phyloP scores from a whole-genome alignment of 2,329 filamentous ascomycete species.

The Pestalotiopsis sp. region DNA sequence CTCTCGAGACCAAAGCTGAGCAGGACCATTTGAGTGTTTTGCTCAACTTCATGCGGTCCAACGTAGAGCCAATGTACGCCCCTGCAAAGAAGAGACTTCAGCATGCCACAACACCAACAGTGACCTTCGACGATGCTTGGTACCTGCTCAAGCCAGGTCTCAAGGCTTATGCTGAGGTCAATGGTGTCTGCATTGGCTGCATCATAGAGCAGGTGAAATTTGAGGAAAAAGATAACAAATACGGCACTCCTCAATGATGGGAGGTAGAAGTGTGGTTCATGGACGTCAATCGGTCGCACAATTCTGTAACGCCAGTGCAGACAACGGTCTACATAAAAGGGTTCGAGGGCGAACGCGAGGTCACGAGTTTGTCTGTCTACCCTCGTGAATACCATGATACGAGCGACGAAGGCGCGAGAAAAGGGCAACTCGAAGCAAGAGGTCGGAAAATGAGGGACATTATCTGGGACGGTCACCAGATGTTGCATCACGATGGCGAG shows the following conservation, averaged over 20 bases:
- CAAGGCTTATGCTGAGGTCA: background rate
- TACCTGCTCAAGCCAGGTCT: background rate
- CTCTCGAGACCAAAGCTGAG: background rate
- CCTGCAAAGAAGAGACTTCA: background rate
- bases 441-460: background rate
- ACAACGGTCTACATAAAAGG: background rate
- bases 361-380: background rate
- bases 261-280: background rate
- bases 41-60: background rate
- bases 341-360: background rate
- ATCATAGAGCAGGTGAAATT: too few relatives aligned
- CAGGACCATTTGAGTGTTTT: background rate
- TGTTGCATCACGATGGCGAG: background rate
- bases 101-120: background rate
- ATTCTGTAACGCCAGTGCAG: too few relatives aligned
- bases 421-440: background rate
- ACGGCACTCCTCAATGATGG: background rate
- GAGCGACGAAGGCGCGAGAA: background rate
- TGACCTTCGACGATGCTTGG: background rate
- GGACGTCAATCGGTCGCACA: too few relatives aligned
- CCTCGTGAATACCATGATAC: background rate
- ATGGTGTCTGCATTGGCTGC: background rate
- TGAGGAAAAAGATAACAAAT: too few relatives aligned
- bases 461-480: background rate
- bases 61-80: fast-evolving